Evolutionary conservation across 1,284 basidiomycete genomes (phyloP).

Genomic region (Neonothopanus nambi): DNA sequence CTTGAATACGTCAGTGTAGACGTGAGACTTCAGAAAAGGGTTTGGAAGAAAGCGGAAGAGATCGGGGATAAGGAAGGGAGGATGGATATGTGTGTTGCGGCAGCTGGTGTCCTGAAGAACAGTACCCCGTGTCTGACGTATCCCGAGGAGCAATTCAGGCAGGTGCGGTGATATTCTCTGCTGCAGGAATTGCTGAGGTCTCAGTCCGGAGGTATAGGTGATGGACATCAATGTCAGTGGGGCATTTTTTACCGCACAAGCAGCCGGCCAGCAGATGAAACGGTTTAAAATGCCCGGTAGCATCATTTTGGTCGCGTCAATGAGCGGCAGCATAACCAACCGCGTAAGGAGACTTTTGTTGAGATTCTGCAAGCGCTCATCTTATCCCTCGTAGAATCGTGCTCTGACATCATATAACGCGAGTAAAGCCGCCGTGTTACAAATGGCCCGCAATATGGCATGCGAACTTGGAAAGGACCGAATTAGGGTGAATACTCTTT

Average conservation of each 20-base stretch:
- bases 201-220: slow-evolving; percentile 42
- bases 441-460: slow-evolving; percentile 84
- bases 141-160: slow-evolving; percentile 67
- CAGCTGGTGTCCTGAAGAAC: slow-evolving; percentile 73
- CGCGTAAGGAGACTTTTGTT: slow-evolving; percentile 42
- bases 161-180: slow-evolving; percentile 41
- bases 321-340: slow-evolving; percentile 86
- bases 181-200: slow-evolving; percentile 2
- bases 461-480: slow-evolving; percentile 73
- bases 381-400: slow-evolving; percentile 53
- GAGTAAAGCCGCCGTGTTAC: slow-evolving; percentile 80
- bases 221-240: slow-evolving; percentile 78
- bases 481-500: slow-evolving; percentile 78
- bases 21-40: slow-evolving; percentile 57
- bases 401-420: slow-evolving; percentile 82
- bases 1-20: slow-evolving; percentile 69
- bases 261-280: slow-evolving; percentile 75
- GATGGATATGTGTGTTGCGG: slow-evolving; percentile 75
- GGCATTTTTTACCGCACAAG: slow-evolving; percentile 77
- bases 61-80: slow-evolving; percentile 65
- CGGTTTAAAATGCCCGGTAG: slow-evolving; percentile 73
- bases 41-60: slow-evolving; percentile 57
- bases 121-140: slow-evolving; percentile 71
- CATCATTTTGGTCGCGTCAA: slow-evolving; percentile 83
- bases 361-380: background rate